Evolutionary conservation across 208 protist species (phyloP).

Genomic region (Naegleria fowleri): DNA sequence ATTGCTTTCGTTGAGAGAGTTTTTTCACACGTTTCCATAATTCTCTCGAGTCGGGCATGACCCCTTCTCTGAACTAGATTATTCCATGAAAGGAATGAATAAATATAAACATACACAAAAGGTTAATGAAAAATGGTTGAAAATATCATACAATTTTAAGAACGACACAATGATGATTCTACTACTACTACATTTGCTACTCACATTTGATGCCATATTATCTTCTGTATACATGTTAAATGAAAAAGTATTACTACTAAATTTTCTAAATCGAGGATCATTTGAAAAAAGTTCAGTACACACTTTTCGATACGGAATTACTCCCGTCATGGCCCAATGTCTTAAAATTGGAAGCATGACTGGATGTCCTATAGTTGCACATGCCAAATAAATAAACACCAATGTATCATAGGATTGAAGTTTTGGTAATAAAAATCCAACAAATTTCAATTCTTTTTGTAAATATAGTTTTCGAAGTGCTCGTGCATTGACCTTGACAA

Average conservation of each 20-base stretch:
- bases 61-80: background rate
- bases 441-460: background rate
- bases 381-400: background rate
- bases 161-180: too few relatives aligned
- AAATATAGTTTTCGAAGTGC: background rate
- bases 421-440: background rate
- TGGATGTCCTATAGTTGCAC: background rate
- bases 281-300: background rate
- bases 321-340: background rate
- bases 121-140: background rate
- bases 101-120: background rate
- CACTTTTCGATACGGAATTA: background rate
- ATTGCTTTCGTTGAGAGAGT: background rate
- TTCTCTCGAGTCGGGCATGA: background rate
- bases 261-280: background rate
- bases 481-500: background rate
- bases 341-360: background rate
- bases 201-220: background rate
- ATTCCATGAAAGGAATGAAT: too few relatives aligned
- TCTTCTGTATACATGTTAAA: background rate
- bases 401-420: background rate
- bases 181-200: background rate
- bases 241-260: background rate
- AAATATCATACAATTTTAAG: too few relatives aligned
- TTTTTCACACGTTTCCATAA: background rate